Evolutionary conservation across 805 yeast species (phyloP).

Genomic region (Sugiyamaella floridensis): DNA sequence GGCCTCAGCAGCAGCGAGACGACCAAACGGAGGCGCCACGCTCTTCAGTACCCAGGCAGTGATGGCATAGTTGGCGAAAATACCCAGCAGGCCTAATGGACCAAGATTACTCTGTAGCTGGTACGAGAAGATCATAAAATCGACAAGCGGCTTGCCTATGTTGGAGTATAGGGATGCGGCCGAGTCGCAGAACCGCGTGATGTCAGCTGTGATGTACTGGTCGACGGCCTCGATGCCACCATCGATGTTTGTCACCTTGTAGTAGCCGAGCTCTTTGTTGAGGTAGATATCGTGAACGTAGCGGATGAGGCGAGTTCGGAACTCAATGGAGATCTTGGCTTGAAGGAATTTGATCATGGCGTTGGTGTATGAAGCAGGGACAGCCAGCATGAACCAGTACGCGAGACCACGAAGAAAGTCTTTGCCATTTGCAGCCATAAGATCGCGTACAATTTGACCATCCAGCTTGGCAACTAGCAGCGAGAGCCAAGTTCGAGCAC

Average conservation of each 20-base stretch:
- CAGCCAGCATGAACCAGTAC: constrained; percentile 83
- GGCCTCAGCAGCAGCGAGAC: constrained; percentile 62
- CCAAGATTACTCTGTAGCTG: constrained; percentile 84
- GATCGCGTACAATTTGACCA: constrained; percentile 85
- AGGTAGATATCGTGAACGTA: constrained; percentile 86
- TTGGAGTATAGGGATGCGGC: constrained; percentile 78
- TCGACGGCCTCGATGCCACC: constrained; percentile 62
- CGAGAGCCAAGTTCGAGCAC: constrained; percentile 81
- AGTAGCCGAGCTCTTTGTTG: constrained; percentile 73
- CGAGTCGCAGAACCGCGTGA: constrained; percentile 71
- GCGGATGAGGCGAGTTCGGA: constrained; percentile 75
- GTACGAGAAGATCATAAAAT: constrained; percentile 72
- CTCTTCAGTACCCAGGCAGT: constrained; percentile 70
- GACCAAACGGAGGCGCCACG: constrained; percentile 81
- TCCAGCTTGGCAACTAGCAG: constrained; percentile 81
- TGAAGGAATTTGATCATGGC: constrained; percentile 81
- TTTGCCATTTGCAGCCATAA: constrained; percentile 71
- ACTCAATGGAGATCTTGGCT: constrained; percentile 67
- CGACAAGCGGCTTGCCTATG: constrained; percentile 88
- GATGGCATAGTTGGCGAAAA: constrained; percentile 68
- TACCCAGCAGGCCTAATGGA: constrained; percentile 75
- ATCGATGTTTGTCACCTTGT: constrained; percentile 60
- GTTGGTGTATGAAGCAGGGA: constrained; percentile 89
- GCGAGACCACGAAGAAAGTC: constrained; percentile 70
- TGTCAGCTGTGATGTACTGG: constrained; percentile 80